Evolutionary conservation across 768 basidiomycete genomes (phyloP), one percentile per base, ranked within the genome.

Genomic region (Macrolepiota dolichaula): DNA sequence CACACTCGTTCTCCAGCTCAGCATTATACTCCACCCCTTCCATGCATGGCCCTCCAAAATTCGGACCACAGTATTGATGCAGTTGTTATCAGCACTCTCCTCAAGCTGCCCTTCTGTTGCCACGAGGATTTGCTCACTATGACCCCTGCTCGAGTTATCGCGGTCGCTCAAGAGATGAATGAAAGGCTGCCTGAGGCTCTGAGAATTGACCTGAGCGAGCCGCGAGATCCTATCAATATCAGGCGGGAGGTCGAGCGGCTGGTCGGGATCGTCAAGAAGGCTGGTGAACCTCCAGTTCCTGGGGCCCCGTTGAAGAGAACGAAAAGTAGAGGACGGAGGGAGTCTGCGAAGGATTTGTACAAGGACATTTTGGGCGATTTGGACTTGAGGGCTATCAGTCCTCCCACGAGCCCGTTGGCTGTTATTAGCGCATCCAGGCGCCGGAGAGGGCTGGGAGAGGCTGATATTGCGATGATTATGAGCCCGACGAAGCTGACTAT

Each of bases 91-190:
- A 89, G 85, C 0, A 78, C 87, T 5, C 76, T 91, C 12, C 74
- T 79, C 44, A 71, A 70, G 24, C 74, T 81, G 10, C 88, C 88
- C 0, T 91, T 90, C 73, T 87, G 86, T 72, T 89, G 87, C 70
- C 87, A 91, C 68, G 86, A 88, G 62, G 88, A 91, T 64, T 78
- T 90, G 44, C 67, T 89, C 57, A 78, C 81, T 0, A 89, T 91
- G 89, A 66, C 80, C 3, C 82, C 81, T 44, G 49, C 70, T 1
- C 75, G 82, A 61, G 82, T 91, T 47, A 67, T 85, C 50, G 69
- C 59, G 0, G 86, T 86, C 15, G 88, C 86, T 4, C 63, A 66
- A 15, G 64, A 74, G 9, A 77, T 91, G 50, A 91, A 91, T 68
- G 74, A 67, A 13, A 80, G 79, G 38, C 76, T 90, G 1, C 88